Conservation (phyloP, 2,329 filamentous ascomycete species). For the Gnomoniopsis smithogilvyi region DNA sequence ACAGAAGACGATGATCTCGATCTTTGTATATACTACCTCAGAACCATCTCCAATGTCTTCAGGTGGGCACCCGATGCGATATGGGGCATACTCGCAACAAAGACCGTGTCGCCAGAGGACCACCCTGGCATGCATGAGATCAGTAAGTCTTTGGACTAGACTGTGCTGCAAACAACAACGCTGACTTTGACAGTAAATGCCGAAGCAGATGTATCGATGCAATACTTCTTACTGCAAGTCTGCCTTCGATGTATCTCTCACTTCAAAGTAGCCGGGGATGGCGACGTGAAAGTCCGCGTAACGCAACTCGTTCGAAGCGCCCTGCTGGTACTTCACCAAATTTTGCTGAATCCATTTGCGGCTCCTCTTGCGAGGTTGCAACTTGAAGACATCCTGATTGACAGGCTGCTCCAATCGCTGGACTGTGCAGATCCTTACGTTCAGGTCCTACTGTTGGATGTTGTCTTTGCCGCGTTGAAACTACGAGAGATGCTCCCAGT, state of each 20-base stretch:
- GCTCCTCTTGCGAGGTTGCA: slow-evolving; percentile 58
- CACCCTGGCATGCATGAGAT: slow-evolving; percentile 41
- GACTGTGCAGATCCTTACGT: slow-evolving; percentile 63
- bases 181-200: slow-evolving; percentile 41
- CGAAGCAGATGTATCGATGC: slow-evolving; percentile 57
- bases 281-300: slow-evolving; percentile 44
- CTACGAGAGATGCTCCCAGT: slow-evolving; percentile 47
- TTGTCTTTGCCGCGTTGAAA: slow-evolving; percentile 71
- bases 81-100: slow-evolving; percentile 68
- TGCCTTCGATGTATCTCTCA: slow-evolving; percentile 61
- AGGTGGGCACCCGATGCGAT: slow-evolving; percentile 64
- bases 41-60: slow-evolving; percentile 70
- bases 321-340: slow-evolving; percentile 66
- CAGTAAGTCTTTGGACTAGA: slow-evolving; percentile 42
- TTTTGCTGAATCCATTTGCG: slow-evolving; percentile 63
- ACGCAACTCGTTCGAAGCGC: slow-evolving; percentile 69
- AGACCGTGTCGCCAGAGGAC: slow-evolving; percentile 47
- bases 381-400: slow-evolving; percentile 68
- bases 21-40: slow-evolving; percentile 74
- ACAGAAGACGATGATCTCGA: slow-evolving; percentile 66
- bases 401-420: slow-evolving; percentile 61
- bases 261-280: slow-evolving; percentile 32
- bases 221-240: slow-evolving; percentile 65
- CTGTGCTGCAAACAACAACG: background rate
- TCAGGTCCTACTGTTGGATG: slow-evolving; percentile 74